phyloP scores from a whole-genome alignment of 2,329 filamentous ascomycete species.

The Phoma herbarum region DNA sequence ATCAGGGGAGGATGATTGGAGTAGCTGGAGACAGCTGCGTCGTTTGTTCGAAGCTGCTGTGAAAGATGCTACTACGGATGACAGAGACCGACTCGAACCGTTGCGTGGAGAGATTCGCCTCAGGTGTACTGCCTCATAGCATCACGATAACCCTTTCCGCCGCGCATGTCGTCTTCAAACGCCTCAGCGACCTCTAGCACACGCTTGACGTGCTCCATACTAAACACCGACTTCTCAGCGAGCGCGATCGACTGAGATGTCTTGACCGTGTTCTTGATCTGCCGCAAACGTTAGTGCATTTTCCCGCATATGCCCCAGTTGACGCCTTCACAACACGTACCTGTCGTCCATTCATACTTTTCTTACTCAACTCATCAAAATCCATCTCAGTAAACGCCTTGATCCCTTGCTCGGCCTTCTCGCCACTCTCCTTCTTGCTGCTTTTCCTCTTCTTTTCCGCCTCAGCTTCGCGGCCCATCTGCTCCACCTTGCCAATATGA shows the following conservation, averaged over 20 bases:
- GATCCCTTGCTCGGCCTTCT: conserved; percentile 54
- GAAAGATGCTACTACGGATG: too few relatives aligned
- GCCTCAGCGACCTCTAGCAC: conserved; percentile 85
- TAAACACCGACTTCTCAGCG: conserved; percentile 74
- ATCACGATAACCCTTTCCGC: conserved; percentile 80
- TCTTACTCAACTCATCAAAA: conserved; percentile 70
- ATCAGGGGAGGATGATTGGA: too few relatives aligned
- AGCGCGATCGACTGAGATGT: conserved; percentile 84
- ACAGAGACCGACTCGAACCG: too few relatives aligned
- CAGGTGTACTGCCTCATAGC: conserved; percentile 83
- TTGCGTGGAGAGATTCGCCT: too few relatives aligned
- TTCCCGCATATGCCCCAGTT: too few relatives aligned
- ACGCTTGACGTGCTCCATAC: conserved; percentile 80
- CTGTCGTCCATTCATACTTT: conserved; percentile 74
- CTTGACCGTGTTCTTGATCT: conserved; percentile 90
- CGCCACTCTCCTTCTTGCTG: too few relatives aligned
- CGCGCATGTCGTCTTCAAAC: conserved; percentile 84
- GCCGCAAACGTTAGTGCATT: conserved; percentile 28
- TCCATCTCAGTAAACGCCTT: conserved; percentile 72
- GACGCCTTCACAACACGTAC: conserved; percentile 54
- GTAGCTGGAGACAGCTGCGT: too few relatives aligned
- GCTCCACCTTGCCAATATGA: conserved; percentile 77
- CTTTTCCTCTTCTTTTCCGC: too few relatives aligned
- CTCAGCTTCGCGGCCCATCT: conserved; percentile 29
- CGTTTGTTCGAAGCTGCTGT: too few relatives aligned